Evolutionary conservation across 306 rosid species (phyloP).

Genomic region (Psophocarpus tetragonolobus): DNA sequence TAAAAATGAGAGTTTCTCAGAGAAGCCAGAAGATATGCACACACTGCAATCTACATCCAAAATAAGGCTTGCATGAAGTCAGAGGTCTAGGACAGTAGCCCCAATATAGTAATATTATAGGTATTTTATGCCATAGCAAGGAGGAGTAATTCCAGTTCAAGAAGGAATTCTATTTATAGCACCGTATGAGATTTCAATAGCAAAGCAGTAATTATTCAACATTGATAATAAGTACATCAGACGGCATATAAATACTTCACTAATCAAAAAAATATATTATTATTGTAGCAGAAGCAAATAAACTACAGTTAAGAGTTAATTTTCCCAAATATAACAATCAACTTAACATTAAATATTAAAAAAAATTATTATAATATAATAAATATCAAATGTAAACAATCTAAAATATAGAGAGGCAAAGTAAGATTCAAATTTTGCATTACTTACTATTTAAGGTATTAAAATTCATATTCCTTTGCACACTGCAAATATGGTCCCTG

Average conservation of each 20-base stretch:
- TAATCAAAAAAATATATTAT: background rate
- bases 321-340: background rate
- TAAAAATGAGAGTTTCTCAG: background rate
- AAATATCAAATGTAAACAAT: background rate
- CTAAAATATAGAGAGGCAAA: background rate
- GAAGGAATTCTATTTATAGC: background rate
- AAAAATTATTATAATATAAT: background rate
- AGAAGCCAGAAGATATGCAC: background rate
- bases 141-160: background rate
- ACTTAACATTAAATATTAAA: background rate
- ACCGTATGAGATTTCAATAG: background rate
- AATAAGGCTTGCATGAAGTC: slow-evolving; percentile 12
- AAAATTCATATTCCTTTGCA: slow-evolving; percentile 85
- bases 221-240: background rate
- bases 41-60: background rate
- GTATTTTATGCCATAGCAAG: background rate
- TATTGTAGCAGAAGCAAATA: background rate
- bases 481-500: slow-evolving; percentile 90
- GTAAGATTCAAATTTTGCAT: slow-evolving; percentile 11
- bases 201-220: slow-evolving; percentile 1
- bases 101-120: slow-evolving; percentile 12
- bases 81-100: background rate
- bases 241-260: background rate
- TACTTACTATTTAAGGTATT: slow-evolving; percentile 82
- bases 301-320: background rate